Percentiles rank a stretch among this genome's conserved stretches.
Conservation (phyloP, 148 eudicot genomes). For the Vaccinium myrtillus region DNA sequence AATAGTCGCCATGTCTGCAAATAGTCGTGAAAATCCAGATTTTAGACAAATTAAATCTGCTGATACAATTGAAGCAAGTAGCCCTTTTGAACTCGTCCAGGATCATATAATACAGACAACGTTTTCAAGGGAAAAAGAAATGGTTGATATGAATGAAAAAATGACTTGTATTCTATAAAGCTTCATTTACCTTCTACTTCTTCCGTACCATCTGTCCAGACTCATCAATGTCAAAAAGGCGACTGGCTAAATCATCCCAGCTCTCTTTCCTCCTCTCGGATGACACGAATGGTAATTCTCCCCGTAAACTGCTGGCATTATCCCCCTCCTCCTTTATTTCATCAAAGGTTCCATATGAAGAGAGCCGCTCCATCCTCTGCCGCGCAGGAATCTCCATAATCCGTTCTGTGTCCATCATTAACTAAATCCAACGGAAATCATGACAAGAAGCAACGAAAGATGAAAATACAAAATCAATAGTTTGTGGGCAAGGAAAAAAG, state of each 20-base stretch:
- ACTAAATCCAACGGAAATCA: conserved; percentile 31
- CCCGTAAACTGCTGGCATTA: conserved; percentile 23
- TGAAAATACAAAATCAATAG: background rate
- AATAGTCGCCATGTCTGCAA: background rate
- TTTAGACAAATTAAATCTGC: background rate
- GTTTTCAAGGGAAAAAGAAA: too few species aligned
- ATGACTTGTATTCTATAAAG: conserved; percentile 1
- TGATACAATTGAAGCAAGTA: background rate
- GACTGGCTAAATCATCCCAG: conserved; percentile 58
- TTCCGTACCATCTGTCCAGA: conserved; percentile 52
- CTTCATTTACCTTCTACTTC: conserved; percentile 11
- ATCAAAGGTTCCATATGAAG: conserved; percentile 77
- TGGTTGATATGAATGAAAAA: background rate
- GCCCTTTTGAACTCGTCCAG: background rate
- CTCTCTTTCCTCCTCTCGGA: conserved; percentile 46
- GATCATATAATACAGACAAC: background rate
- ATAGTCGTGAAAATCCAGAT: too few species aligned
- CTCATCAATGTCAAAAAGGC: conserved; percentile 57
- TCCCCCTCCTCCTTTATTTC: conserved; percentile 37
- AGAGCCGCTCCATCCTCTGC: conserved; percentile 77
- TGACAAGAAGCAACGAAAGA: background rate
- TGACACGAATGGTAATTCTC: conserved; percentile 33
- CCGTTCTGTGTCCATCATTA: conserved; percentile 66
- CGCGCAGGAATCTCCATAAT: conserved; percentile 63
- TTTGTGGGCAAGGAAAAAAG: background rate